Conservation (phyloP, 2,329 filamentous ascomycete genomes). For the Penicillium sp. region DNA sequence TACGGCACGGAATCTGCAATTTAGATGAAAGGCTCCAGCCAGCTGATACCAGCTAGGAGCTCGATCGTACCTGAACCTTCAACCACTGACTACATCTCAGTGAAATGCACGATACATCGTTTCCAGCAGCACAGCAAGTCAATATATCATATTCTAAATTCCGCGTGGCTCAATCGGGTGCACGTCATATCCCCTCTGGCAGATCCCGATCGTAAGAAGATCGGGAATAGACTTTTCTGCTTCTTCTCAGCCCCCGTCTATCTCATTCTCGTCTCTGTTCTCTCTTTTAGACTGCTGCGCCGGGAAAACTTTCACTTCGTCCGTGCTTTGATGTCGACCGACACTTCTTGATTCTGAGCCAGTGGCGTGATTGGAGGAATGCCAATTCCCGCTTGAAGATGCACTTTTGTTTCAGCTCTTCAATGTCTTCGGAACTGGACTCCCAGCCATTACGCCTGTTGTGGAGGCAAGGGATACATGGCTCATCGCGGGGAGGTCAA, state of each 20-base stretch:
- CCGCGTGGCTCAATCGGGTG: conserved; percentile 12
- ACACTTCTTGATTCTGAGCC: not conserved
- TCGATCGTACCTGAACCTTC: not conserved
- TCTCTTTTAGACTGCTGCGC: no score
- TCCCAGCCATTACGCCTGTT: not conserved
- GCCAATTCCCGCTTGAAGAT: not conserved
- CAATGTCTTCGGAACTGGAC: not conserved
- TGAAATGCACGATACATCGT: not conserved
- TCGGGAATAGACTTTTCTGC: not conserved
- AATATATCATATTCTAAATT: conserved; percentile 21
- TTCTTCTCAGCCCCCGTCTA: not conserved
- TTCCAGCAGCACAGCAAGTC: not conserved
- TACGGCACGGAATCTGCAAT: not conserved
- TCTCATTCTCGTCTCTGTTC: not conserved
- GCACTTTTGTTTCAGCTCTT: conserved; percentile 23
- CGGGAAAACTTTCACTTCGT: conserved; percentile 4
- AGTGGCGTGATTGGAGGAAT: conserved; percentile 8
- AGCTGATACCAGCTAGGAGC: not conserved
- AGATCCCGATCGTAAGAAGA: not conserved
- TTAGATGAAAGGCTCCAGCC: not conserved
- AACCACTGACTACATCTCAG: not conserved
- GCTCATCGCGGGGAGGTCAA: conserved; percentile 3
- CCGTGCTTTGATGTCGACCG: conserved; percentile 4
- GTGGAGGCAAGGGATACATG: conserved; percentile 21
- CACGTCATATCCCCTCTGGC: conserved; percentile 9